These are phyloP conservation scores for Vitis rotundifolia DNA, from an alignment of 164 flowering plant genomes.

Conservation along the genomic window DNA sequence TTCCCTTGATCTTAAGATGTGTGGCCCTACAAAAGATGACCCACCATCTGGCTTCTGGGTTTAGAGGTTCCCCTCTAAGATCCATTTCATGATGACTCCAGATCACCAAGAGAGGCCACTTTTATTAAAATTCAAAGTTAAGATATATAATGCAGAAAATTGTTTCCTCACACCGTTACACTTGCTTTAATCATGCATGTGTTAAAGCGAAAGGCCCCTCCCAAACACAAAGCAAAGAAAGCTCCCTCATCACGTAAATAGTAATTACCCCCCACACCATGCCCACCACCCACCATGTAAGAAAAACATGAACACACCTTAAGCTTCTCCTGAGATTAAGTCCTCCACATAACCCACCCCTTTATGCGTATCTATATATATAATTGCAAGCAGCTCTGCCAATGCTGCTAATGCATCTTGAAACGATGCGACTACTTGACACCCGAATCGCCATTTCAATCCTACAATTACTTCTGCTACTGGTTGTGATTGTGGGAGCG, in stretches of 20 bases:
- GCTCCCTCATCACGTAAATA: too few species aligned
- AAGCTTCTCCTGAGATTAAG: background rate
- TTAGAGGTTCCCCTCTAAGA: too few species aligned
- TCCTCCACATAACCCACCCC: background rate
- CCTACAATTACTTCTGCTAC: background rate
- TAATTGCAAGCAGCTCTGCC: background rate
- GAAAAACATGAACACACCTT: constrained; percentile 40
- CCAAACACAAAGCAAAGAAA: constrained; percentile 3
- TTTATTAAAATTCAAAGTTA: too few species aligned
- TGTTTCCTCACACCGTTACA: too few species aligned
- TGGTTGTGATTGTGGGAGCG: background rate
- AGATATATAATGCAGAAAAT: too few species aligned
- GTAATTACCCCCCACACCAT: constrained; percentile 2
- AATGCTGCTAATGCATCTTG: too few species aligned
- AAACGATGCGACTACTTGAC: constrained; percentile 6
- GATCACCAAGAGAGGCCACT: too few species aligned
- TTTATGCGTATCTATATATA: background rate
- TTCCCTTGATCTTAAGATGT: too few species aligned
- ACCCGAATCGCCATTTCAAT: background rate
- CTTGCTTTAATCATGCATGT: too few species aligned
- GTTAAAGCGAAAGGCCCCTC: background rate
- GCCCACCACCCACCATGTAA: constrained; percentile 20
- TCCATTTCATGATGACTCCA: too few species aligned
- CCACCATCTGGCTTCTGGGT: too few species aligned
- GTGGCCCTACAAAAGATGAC: too few species aligned